phyloP scores from a whole-genome alignment of 2,329 filamentous ascomycete genomes.

The Claviceps pazoutovae region DNA sequence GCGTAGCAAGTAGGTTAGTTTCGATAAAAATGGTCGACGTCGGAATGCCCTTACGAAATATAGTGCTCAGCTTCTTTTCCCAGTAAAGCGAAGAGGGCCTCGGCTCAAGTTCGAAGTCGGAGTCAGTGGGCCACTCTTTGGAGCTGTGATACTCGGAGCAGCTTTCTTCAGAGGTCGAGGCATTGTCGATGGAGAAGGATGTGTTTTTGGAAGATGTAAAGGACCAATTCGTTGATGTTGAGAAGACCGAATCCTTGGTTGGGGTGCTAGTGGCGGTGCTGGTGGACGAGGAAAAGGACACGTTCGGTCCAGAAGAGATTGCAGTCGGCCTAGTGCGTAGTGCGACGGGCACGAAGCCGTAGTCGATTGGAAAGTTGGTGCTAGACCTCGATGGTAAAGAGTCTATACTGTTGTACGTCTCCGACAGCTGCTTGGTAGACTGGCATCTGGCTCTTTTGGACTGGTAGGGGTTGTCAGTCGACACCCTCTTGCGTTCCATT shows the following conservation, averaged over 20 bases:
- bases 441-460: constrained; percentile 2
- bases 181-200: constrained; percentile 1
- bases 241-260: not conserved
- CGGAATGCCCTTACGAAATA: constrained; percentile 26
- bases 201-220: constrained; percentile 3
- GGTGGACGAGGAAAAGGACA: not conserved
- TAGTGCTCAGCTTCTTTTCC: constrained; percentile 16
- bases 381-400: constrained; percentile 2
- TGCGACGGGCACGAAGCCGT: too few species aligned
- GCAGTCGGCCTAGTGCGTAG: not conserved
- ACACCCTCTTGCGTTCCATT: constrained; percentile 6
- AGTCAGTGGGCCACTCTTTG: constrained; percentile 7
- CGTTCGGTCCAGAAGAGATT: not conserved
- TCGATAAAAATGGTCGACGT: not conserved
- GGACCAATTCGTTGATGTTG: not conserved
- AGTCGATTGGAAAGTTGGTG: not conserved
- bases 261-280: not conserved
- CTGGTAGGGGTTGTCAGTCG: not conserved
- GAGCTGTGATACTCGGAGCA: constrained; percentile 9
- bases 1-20: not conserved
- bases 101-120: not conserved
- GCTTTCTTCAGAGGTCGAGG: not conserved
- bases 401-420: constrained; percentile 1
- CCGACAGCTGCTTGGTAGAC: constrained; percentile 6
- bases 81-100: constrained; percentile 1